Base-by-base conservation (phyloP, 73 alveolate genomes). In the Stentor roeselii region DNA sequence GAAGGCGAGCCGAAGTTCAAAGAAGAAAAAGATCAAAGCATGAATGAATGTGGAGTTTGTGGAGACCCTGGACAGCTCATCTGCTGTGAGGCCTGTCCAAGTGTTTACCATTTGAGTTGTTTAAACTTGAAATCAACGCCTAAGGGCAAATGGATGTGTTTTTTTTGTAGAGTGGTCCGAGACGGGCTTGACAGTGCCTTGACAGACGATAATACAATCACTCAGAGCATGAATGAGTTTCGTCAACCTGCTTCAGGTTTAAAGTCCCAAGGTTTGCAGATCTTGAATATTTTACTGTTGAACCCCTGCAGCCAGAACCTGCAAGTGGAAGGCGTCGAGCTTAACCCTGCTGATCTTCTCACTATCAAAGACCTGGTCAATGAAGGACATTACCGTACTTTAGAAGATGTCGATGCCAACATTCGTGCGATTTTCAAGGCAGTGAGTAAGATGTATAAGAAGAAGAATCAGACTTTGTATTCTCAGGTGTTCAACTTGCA, bases 71-170 rank as follows among this genome's bases (percentile, higher is more conserved):
- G 84, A 0, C 36, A 76, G 34, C 59, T 76, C 6, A 39, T 76
- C 6, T 76, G 84, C 37, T 76, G 84, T 41, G 84, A 76, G 39
- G 84, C 39, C 34, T 76, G 84, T 76, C 84, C 84, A 37, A 41
- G 75, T n/a, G 84, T 76, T n/a, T 76, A 39, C 37, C 84, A 76
- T 41, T 27, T 76, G 2, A 40, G 60, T 76, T 76, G 84, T 41
- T 76, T 76, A 34, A 76, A 76, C 67, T 2, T 76, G 14, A 76
- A 35, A n/a, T 36, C 6, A 14, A 39, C 39, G 1, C 84, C 84
- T n/a, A 76, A 41, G 39, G 84, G 84, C 74, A 76, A 41, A 41
- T 76, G 84, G 84, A 76, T 76, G 84, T 76, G 84, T 40, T 76
- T 39, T 76, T 76, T 76, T 35, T 76, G 84, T 67, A 34, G 84